Percentiles rank a stretch among this genome's conserved stretches.
Evolutionary conservation across 129 eudicot genomes (phyloP).

Genomic region (Deinandra increscens): DNA sequence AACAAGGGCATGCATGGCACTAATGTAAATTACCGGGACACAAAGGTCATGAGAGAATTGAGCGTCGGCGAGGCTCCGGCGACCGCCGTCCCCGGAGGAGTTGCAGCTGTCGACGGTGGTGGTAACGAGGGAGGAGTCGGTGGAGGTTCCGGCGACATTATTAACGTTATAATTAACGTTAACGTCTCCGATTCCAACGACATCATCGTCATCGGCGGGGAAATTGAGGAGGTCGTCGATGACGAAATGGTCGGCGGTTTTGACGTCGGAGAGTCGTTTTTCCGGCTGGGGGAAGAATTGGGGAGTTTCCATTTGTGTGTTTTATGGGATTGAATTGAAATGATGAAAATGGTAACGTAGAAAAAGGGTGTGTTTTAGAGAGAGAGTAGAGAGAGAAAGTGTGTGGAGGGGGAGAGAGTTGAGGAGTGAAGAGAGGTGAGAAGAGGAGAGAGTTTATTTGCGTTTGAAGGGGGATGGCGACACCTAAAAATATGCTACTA

Average conservation of each 20-base stretch:
- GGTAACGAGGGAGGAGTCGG: constrained; percentile 42
- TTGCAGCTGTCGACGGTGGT: constrained; percentile 52
- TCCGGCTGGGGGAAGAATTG: constrained; percentile 49
- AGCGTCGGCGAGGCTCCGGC: constrained; percentile 42
- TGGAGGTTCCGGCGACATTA: constrained; percentile 23
- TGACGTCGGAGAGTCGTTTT: constrained; percentile 42
- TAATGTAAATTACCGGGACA: constrained; percentile 52
- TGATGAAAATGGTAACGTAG: constrained; percentile 14
- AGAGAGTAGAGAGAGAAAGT: constrained; percentile 28
- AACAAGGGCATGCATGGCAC: constrained; percentile 1
- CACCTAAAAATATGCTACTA: constrained; percentile 56
- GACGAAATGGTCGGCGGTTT: constrained; percentile 61
- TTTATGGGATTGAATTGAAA: too few species aligned
- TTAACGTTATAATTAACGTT: too few species aligned
- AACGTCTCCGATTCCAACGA: too few species aligned
- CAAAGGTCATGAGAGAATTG: constrained; percentile 65
- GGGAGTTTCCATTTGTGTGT: constrained; percentile 51
- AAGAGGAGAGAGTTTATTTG: constrained; percentile 68
- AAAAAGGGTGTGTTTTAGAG: constrained; percentile 20
- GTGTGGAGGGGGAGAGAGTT: constrained; percentile 41
- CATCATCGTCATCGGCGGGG: constrained; percentile 76
- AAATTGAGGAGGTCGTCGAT: constrained; percentile 81
- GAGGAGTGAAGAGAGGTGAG: constrained; percentile 44
- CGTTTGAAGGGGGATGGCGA: constrained; percentile 69
- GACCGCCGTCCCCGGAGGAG: constrained; percentile 48